A percentile compares a stretch with the other conserved stretches of the same genome.
Conservation (phyloP, 2,329 filamentous ascomycete species). For the Aspergillus calidoustus region DNA sequence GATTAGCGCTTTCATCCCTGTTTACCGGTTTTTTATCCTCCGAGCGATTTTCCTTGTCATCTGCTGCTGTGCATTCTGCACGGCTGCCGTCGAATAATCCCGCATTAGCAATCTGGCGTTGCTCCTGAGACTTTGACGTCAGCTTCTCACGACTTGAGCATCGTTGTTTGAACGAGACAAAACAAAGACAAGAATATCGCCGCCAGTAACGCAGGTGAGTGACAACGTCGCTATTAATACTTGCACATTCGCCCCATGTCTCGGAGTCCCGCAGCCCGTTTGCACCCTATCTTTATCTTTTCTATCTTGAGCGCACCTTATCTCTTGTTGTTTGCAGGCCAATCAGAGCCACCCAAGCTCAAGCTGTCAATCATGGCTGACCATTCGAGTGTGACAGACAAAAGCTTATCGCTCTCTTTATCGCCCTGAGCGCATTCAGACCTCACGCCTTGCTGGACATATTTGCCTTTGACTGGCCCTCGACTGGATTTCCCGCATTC, state of each 20-base stretch:
- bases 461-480: conserved; percentile 25
- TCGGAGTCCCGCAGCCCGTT: neutral
- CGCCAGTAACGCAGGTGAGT: neutral
- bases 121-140: conserved; percentile 10
- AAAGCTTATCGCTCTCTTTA: conserved; percentile 29
- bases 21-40: conserved; percentile 16
- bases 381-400: conserved; percentile 22
- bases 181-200: neutral
- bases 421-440: conserved; percentile 18
- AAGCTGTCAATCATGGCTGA: conserved; percentile 14
- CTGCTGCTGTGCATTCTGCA: conserved; percentile 18
- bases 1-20: conserved; percentile 12
- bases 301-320: conserved; percentile 22
- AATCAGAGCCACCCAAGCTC: conserved; percentile 24
- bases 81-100: conserved; percentile 22
- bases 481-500: conserved; percentile 19
- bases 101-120: conserved; percentile 17
- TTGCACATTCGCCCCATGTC: neutral
- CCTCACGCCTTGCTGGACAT: conserved; percentile 14
- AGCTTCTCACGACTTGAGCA: neutral
- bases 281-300: conserved; percentile 2
- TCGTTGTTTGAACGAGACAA: neutral
- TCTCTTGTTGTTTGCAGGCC: conserved; percentile 30
- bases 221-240: neutral
- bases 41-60: conserved; percentile 22